phyloP scores from a whole-genome alignment of 805 yeast species.

The Barnettozyma siamensis region DNA sequence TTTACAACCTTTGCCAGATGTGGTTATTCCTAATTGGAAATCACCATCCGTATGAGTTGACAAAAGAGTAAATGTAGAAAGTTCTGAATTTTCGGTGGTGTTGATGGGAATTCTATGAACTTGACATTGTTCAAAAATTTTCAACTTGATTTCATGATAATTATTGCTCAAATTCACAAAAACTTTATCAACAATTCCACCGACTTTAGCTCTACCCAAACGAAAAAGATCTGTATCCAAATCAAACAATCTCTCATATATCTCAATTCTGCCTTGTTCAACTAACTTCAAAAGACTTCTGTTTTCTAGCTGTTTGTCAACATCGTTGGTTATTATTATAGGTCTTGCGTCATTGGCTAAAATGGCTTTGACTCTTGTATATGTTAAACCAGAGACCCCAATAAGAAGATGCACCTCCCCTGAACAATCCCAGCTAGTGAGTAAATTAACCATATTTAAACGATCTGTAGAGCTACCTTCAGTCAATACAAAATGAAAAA shows the following conservation, averaged over 20 bases:
- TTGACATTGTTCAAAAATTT: conserved; percentile 47
- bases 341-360: conserved; percentile 53
- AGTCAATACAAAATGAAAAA: too few species aligned
- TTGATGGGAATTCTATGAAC: conserved; percentile 75
- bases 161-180: conserved; percentile 49
- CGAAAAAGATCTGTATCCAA: conserved; percentile 39
- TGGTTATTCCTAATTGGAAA: conserved; percentile 77
- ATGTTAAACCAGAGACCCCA: conserved; percentile 44
- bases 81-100: conserved; percentile 64
- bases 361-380: conserved; percentile 42
- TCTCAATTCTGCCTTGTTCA: conserved; percentile 24
- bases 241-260: conserved; percentile 32
- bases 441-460: conserved; percentile 5
- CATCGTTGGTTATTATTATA: conserved; percentile 36
- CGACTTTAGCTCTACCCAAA: conserved; percentile 59
- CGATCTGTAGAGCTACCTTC: too few species aligned
- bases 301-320: conserved; percentile 25
- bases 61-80: conserved; percentile 69
- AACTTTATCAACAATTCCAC: conserved; percentile 65
- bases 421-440: conserved; percentile 30
- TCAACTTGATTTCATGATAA: conserved; percentile 27
- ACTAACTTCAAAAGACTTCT: conserved; percentile 22
- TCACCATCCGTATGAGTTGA: conserved; percentile 68
- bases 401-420: conserved; percentile 54
- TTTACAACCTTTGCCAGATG: conserved; percentile 86